Base-by-base conservation (phyloP, 495 filamentous ascomycete species). In the Podospora bellae-mahoneyi region DNA sequence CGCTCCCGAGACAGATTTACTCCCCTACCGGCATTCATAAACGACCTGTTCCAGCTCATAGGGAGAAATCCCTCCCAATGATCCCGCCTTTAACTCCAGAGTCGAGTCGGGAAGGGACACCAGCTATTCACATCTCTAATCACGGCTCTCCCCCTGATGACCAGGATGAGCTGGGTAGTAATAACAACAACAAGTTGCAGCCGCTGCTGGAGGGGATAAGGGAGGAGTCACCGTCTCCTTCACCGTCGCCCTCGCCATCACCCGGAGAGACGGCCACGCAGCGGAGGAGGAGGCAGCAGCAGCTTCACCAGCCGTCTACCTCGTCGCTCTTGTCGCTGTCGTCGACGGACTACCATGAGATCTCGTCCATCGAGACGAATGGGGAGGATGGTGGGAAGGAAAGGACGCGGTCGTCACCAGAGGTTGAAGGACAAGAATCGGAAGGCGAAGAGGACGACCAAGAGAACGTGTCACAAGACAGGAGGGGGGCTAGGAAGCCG, bases 61-160 rank as follows among this genome's bases (percentile, higher is more conserved):
- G 32, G 5, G 72, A 79, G 34, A 78, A 78, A 61, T 61, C 70
- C 15, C 69, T 79, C 2, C 77, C 77, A 28, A 66, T 81, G 18
- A 83, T 80, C 53, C 81, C 80, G 7, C 77, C 77, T 32, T 66
- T 81, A 15, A 83, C 80, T 53, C 81, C 80, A 5, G 77, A 80
- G 62, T 74, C 68, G 62, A 74, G 75, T 61, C 56, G 72, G 61
- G 75, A 76, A 9, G 64, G 60, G 20, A 77, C 69, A 0, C 67
- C 74, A 1, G 56, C 60, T 2, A 55, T 68, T 27, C 71, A 71
- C 54, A 23, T 65, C 26, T 72, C 68, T 34, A 68, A 66, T 65
- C 32, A 70, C 2, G 55, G 66, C 19, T 32, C 18, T 68, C 65
- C 5, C 66, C 72, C 32, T 66, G 64, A 68, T 20, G 64, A 13